phyloP scores from a whole-genome alignment of 352 stramenopile species.

The Globisporangium sylvaticum region DNA sequence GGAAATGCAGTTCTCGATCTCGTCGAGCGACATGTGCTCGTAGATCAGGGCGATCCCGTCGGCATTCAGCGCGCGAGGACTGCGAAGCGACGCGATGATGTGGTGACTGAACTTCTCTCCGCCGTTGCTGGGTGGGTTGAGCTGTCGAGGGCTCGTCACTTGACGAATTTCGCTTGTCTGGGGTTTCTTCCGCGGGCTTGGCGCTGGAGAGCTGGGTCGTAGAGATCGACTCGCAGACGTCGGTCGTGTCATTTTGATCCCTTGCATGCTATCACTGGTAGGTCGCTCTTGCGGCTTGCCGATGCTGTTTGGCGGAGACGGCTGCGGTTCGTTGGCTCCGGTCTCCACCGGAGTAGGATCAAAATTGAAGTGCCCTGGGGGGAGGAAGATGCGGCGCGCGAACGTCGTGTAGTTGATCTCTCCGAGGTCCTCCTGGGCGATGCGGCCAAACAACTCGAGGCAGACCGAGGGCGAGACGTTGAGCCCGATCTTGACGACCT shows the following conservation, averaged over 20 bases:
- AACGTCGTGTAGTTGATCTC: conserved; percentile 68
- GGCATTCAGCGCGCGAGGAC: conserved; percentile 10
- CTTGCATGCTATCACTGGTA: not conserved
- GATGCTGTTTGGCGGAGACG: not conserved
- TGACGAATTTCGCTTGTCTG: not conserved
- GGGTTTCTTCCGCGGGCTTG: conserved; percentile 1
- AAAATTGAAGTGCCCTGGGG: conserved; percentile 31
- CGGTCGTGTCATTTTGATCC: not conserved
- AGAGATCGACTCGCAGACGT: not conserved
- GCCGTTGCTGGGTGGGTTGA: not conserved
- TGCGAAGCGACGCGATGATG: conserved; percentile 4
- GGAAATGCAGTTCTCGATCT: conserved; percentile 51
- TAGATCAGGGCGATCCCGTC: conserved; percentile 30
- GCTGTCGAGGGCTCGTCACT: not conserved
- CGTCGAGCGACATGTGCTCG: conserved; percentile 46
- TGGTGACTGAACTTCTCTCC: conserved; percentile 1
- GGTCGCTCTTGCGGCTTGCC: not conserved
- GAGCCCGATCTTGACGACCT: conserved; percentile 54
- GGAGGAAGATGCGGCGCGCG: conserved; percentile 50
- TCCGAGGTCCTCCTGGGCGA: conserved; percentile 63
- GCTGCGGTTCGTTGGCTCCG: not conserved
- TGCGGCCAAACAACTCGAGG: conserved; percentile 49
- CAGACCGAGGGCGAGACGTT: conserved; percentile 39
- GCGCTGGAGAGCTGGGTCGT: not conserved
- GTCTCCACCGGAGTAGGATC: not conserved